A percentile compares a stretch with the other conserved stretches of the same genome.
These are phyloP conservation scores for Beta vulgaris DNA, from an alignment of 148 eudicot species.

Conservation along the genomic window DNA sequence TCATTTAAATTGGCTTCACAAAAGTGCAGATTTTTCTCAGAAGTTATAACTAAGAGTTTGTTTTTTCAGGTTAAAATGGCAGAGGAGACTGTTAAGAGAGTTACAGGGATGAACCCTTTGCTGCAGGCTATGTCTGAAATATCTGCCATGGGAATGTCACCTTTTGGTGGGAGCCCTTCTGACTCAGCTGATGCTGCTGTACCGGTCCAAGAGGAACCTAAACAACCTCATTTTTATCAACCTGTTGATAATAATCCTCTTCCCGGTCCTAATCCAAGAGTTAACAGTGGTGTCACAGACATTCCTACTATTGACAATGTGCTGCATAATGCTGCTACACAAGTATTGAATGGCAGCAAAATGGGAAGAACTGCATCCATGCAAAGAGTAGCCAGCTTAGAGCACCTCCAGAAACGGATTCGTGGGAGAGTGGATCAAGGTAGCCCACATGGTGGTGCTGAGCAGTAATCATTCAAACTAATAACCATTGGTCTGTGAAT, in stretches of 20 bases:
- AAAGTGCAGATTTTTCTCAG: not conserved
- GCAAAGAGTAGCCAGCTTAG: slow-evolving; percentile 96
- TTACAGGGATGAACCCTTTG: slow-evolving; percentile 78
- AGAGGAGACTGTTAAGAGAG: slow-evolving; percentile 89
- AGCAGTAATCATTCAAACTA: slow-evolving; percentile 30
- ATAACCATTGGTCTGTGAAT: not conserved
- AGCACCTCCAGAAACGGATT: slow-evolving; percentile 90
- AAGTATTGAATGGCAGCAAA: slow-evolving; percentile 37
- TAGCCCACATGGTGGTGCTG: slow-evolving; percentile 34
- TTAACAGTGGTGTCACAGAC: slow-evolving; percentile 35
- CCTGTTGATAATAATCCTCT: slow-evolving; percentile 38
- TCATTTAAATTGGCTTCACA: not conserved
- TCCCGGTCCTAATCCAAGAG: slow-evolving; percentile 34
- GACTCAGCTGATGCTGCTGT: slow-evolving; percentile 72
- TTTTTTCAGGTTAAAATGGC: slow-evolving; percentile 88
- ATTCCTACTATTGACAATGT: slow-evolving; percentile 48
- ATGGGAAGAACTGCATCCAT: slow-evolving; percentile 68
- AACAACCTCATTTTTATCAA: slow-evolving; percentile 56
- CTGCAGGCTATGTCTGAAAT: slow-evolving; percentile 87
- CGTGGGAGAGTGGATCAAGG: slow-evolving; percentile 55
- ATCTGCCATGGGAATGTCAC: slow-evolving; percentile 58
- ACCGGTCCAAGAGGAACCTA: slow-evolving; percentile 62
- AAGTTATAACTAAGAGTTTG: not conserved
- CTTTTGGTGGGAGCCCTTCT: slow-evolving; percentile 61
- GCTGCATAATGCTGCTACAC: slow-evolving; percentile 31